Base-by-base conservation (phyloP, 768 basidiomycete species). In the Lentinula sp. region DNA sequence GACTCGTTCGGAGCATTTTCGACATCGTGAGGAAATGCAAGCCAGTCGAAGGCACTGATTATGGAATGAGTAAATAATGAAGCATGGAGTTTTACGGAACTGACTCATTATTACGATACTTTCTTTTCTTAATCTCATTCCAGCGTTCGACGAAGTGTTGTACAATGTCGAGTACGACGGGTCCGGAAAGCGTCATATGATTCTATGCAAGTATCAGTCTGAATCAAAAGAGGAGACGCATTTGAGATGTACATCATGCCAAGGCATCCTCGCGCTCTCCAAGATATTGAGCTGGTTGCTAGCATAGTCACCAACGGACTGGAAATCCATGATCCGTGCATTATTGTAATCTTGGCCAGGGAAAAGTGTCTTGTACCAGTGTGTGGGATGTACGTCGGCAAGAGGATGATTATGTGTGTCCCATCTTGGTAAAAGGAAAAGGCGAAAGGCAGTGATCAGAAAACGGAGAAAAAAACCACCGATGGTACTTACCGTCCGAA, bases 291-390 rank as follows among this genome's bases (percentile, higher is more conserved):
- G 70, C 0, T 79, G 78, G 62, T 88, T 91, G 67, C 84, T 87
- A 23, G 85, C 83, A 69, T 86, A 93, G 63, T 92, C 80, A 60
- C 83, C 78, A 0, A 98, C 96, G 9, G 88, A 77, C 69, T 93
- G 81, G 76, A 95, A 95, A 69, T 96, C 94, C 71, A 85, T 78
- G 35, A 89, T 76, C 8, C 95, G 84, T 1, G 93, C 93, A 62
- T 98, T 93, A 71, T 97, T 95, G 74, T 89, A 96, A 69, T 95
- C 95, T 72, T 97, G 81, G 4, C 96, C 96, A 0, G 96, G 92
- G 78, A 96, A 98, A 31, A 98, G 78, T 1, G 91, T 93, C 57
- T 79, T 80, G 18, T 74, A 73, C 49, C 73, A 94, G 66, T 95
- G 80, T 2, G 93, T 93, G 0, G 93, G 94, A 69, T 98, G 95